Evolutionary conservation across 495 filamentous ascomycete species (phyloP).

Genomic region (Corynascus novoguineensis): DNA sequence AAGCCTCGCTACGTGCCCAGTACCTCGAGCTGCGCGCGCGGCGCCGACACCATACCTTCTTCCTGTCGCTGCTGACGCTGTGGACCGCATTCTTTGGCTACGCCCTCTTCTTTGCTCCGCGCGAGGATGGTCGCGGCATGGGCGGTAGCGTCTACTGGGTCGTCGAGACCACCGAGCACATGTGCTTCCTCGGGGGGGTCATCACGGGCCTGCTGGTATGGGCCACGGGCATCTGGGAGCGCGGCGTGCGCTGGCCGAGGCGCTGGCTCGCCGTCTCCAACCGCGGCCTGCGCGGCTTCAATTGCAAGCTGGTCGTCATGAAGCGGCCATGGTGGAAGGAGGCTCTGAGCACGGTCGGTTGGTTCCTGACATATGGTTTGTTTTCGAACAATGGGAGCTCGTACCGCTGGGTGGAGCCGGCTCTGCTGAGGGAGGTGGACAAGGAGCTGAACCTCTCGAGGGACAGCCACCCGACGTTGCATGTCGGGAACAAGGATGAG

Average conservation of each 20-base stretch:
- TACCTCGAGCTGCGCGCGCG: constrained; percentile 85
- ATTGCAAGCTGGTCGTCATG: constrained; percentile 89
- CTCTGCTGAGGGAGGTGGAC: constrained; percentile 47
- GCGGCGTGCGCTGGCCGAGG: constrained; percentile 89
- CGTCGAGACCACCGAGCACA: constrained; percentile 78
- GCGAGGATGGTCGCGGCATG: constrained; percentile 83
- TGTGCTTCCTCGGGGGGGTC: constrained; percentile 80
- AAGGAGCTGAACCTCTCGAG: constrained; percentile 38
- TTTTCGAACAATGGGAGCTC: constrained; percentile 59
- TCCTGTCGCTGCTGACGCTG: constrained; percentile 66
- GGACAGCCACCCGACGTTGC: constrained; percentile 39
- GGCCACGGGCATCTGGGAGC: constrained; percentile 92
- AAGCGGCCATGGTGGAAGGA: constrained; percentile 80
- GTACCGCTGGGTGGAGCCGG: constrained; percentile 61
- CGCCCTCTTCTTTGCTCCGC: constrained; percentile 78
- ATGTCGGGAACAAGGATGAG: constrained; percentile 40
- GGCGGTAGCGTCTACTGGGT: constrained; percentile 96
- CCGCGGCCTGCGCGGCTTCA: constrained; percentile 82
- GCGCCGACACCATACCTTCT: constrained; percentile 91
- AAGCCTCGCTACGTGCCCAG: constrained; percentile 87
- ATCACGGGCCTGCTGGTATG: constrained; percentile 79
- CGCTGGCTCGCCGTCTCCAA: constrained; percentile 86
- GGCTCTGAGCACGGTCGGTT: constrained; percentile 59
- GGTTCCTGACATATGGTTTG: constrained; percentile 70
- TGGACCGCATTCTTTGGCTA: constrained; percentile 85